Evolutionary conservation across 1,139 yeast genomes (phyloP).

Genomic region (Saccharomycopsis hybrid): DNA sequence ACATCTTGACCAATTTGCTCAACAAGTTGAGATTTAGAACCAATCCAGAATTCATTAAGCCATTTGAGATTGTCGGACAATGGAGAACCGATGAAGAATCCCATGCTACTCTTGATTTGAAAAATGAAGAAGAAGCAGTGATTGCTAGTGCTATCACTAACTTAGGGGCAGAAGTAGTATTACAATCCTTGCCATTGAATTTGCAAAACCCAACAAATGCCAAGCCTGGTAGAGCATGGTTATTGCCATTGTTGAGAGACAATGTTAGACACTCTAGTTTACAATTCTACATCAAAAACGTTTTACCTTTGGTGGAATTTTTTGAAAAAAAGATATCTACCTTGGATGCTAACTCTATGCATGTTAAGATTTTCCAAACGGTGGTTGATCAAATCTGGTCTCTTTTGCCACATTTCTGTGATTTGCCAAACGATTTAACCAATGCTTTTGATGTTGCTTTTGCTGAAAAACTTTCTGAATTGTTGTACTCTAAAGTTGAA

Average conservation of each 20-base stretch:
- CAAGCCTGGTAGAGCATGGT: conserved; percentile 85
- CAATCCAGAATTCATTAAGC: conserved; percentile 64
- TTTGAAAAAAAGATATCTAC: conserved; percentile 38
- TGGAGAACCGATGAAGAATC: conserved; percentile 52
- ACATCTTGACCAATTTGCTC: conserved; percentile 58
- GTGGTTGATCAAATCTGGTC: conserved; percentile 91
- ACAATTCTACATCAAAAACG: conserved; percentile 50
- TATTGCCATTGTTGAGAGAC: conserved; percentile 88
- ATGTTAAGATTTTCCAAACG: conserved; percentile 71
- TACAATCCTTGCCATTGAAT: conserved; percentile 72
- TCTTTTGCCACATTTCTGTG: conserved; percentile 81
- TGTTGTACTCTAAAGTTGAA: conserved; percentile 68
- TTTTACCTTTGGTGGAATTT: conserved; percentile 62
- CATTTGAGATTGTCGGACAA: conserved; percentile 70
- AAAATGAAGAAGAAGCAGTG: conserved; percentile 73
- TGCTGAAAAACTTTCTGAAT: conserved; percentile 70
- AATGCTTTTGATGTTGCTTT: conserved; percentile 63
- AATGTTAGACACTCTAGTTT: conserved; percentile 69
- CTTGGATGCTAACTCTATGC: conserved; percentile 48
- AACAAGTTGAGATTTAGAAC: conserved; percentile 59
- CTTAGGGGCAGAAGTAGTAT: conserved; percentile 81
- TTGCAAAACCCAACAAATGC: conserved; percentile 43
- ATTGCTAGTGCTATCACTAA: conserved; percentile 72
- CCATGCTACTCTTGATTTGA: conserved; percentile 45
- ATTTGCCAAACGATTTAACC: conserved; percentile 70